Base-by-base conservation (phyloP, 306 rosid genomes). In the Acacia confusa region DNA sequence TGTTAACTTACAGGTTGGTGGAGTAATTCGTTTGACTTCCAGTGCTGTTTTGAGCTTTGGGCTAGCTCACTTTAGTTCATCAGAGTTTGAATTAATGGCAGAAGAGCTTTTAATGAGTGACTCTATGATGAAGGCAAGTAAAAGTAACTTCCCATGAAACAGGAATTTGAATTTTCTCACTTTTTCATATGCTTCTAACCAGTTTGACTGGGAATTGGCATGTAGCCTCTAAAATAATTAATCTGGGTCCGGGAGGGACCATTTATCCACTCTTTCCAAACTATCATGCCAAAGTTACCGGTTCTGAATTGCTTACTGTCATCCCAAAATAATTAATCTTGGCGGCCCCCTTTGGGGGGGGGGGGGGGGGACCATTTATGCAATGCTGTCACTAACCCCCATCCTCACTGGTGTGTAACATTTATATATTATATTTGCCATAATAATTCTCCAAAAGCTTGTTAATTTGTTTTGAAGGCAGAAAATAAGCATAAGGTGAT, bases 71-170 rank as follows among this genome's bases (percentile, higher is more conserved):
- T 88, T 77, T 78, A 84, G 95, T 66, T 86, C 98, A 64, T 95
- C 99, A 64, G 99, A 87, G 85, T 93, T 95, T 82, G 99, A 95
- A 89, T 82, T 95, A 82, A 93, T 93, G 97, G 99, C 99, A 45
- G 99, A 95, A 85, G 99, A 95, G 91, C 99, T 95, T 89, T 81
- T 95, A 81, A 95, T 95, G 99, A 93, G 99, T 78, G 94, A 95
- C 85, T 93, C 98, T 77, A 84, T 84, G 74, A 76, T 95, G 83
- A 92, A 93, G 97, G 99, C 85, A 84, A 89, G 97, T 84, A 64
- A 43, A 75, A 55, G 55, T 55, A 55, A n/a, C 25, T 52, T 52
- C 22, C 9, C 0, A 16, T 52, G 1, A 52, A 52, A 74, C 87
- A 95, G 32, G 30, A 55, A 55, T 7, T 22, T 19, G 28, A 20